These are phyloP conservation scores for Pichia nakasei DNA, from an alignment of 805 yeast genomes.

Conservation along the genomic window DNA sequence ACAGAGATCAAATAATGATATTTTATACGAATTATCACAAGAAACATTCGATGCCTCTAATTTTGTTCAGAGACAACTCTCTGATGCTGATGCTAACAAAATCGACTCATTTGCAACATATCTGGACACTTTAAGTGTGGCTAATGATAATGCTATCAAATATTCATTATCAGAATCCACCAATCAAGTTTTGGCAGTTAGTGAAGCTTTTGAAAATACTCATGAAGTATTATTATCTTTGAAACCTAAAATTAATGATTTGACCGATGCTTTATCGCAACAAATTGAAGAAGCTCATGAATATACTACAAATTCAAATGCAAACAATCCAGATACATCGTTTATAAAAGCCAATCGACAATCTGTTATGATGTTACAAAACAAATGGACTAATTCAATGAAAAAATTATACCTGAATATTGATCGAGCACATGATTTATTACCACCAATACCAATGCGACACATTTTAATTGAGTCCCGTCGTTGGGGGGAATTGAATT, in stretches of 20 bases:
- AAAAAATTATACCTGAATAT: constrained; percentile 67
- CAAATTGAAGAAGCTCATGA: constrained; percentile 23
- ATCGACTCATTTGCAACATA: constrained; percentile 53
- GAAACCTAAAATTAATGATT: constrained; percentile 49
- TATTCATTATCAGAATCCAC: constrained; percentile 53
- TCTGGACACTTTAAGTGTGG: constrained; percentile 3
- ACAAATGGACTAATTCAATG: constrained; percentile 73
- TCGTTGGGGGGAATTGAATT: constrained; percentile 79
- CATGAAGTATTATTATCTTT: constrained; percentile 55
- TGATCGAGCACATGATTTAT: constrained; percentile 80
- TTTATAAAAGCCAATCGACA: constrained; percentile 52
- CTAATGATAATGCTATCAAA: constrained; percentile 51
- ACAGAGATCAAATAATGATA: background rate
- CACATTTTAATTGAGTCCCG: constrained; percentile 74
- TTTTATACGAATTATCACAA: constrained; percentile 29
- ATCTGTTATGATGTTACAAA: constrained; percentile 63
- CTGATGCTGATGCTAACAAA: constrained; percentile 60
- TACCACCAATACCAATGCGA: constrained; percentile 69
- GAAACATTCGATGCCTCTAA: constrained; percentile 38
- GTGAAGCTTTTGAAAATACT: constrained; percentile 53
- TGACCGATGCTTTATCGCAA: constrained; percentile 49
- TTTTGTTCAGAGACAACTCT: constrained; percentile 41
- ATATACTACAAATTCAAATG: constrained; percentile 1
- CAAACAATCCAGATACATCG: background rate
- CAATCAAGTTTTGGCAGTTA: constrained; percentile 49